Evolutionary conservation across 805 yeast genomes (phyloP).

Genomic region (Ogataea dorogensis): DNA sequence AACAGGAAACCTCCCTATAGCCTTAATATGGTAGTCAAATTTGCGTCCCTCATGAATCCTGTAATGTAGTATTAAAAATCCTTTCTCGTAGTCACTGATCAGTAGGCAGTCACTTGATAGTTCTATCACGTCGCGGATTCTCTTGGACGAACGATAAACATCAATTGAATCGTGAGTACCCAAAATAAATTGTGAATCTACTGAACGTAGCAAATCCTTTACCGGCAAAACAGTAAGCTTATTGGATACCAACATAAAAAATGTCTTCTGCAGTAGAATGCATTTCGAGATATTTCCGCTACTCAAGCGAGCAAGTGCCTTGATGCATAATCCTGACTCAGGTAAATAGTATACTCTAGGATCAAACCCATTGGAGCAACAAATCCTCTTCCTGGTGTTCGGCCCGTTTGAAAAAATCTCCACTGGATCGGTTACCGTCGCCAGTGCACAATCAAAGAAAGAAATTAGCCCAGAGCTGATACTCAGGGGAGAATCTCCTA

Average conservation of each 20-base stretch:
- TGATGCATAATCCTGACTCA: too few relatives aligned
- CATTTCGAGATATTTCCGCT: neutral
- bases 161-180: too few relatives aligned
- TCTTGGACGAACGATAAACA: too few relatives aligned
- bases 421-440: too few relatives aligned
- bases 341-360: constrained; percentile 1
- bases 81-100: neutral
- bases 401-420: neutral
- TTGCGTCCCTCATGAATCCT: neutral
- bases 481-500: too few relatives aligned
- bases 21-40: neutral
- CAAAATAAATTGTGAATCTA: too few relatives aligned
- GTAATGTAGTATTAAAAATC: neutral
- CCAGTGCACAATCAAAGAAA: too few relatives aligned
- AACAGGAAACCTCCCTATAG: neutral
- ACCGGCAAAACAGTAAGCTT: neutral
- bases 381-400: too few relatives aligned
- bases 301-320: neutral
- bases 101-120: too few relatives aligned
- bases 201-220: neutral
- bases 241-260: neutral
- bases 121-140: too few relatives aligned
- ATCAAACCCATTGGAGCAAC: constrained; percentile 2
- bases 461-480: too few relatives aligned
- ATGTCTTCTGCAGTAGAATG: neutral